Evolutionary conservation across 805 yeast species (phyloP), one percentile per base, ranked within the genome.

Genomic region (Candida lessepsii): DNA sequence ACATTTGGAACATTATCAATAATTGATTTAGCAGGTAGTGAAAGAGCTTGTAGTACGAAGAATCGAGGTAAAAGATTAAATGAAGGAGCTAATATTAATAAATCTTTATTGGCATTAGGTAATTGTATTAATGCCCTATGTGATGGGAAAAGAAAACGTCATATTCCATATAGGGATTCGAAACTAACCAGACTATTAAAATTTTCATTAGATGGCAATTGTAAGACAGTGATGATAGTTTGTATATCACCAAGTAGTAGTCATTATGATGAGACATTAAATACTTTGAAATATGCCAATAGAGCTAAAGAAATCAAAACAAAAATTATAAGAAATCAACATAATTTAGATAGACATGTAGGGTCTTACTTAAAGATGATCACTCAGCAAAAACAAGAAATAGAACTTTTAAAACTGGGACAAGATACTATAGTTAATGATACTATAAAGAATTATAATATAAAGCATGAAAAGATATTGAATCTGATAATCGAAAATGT

Each of bases 221-320:
- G 98, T 62, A 84, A 86, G 57, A 91, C 98, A 0, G 90, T 88
- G 4, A 91, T 91, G 98, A 86, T 91, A 49, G 97, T 89, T 2
- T 91, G 98, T 61, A 76, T 91, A 3, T 83, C 95, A 3, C 97
- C 97, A 0, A 84, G 89, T 44, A 77, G 86, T 21, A 73, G 70
- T 31, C 97, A 91, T 60, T 89, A 88, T 58, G 98, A 91, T 55
- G 98, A 91, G 56, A 90, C 98, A 1, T 67, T 86, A 38, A 91
- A 91, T 58, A 87, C 97, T 0, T 72, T 91, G 45, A 86, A 87
- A 57, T 91, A 90, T 60, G 97, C 97, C 0, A 81, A 88, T 56
- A 68, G 96, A 29, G 97, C 96, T 11, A 89, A 89, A 56, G 89
- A 84, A 49, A 90, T 90, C 50, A 86, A 86, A 56, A 90, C 96